These are phyloP conservation scores for Pseudotulostoma volvatum DNA, from an alignment of 495 filamentous ascomycete genomes.

Conservation along the genomic window DNA sequence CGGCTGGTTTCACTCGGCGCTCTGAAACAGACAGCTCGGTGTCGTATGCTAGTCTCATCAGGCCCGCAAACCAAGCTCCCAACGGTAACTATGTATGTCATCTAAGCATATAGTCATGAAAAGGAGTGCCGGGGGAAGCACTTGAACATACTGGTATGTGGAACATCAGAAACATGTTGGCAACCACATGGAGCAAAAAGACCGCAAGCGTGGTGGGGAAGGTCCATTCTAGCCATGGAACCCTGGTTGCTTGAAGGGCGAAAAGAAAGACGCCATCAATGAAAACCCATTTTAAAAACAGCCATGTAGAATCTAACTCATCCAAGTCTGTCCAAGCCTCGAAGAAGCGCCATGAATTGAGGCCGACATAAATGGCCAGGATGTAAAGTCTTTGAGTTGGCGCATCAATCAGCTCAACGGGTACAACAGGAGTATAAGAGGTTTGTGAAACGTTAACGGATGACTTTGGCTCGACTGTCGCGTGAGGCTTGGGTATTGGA, in stretches of 20 bases:
- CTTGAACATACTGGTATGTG: constrained; percentile 50
- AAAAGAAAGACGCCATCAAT: constrained; percentile 76
- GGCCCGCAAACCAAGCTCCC: constrained; percentile 45
- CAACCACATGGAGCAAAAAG: constrained; percentile 49
- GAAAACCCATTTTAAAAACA: constrained; percentile 83
- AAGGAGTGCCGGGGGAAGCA: not conserved
- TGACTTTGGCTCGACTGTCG: constrained; percentile 13
- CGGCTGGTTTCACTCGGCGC: constrained; percentile 67
- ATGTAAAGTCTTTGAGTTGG: constrained; percentile 80
- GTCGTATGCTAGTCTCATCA: constrained; percentile 67
- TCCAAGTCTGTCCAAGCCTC: constrained; percentile 68
- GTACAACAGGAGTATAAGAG: constrained; percentile 44
- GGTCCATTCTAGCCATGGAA: constrained; percentile 91
- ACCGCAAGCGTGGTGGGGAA: constrained; percentile 47
- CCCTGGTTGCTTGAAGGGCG: constrained; percentile 62
- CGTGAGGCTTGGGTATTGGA: constrained; percentile 15
- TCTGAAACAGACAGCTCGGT: constrained; percentile 82
- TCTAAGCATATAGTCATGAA: constrained; percentile 15
- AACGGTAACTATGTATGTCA: constrained; percentile 43
- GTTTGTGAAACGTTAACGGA: constrained; percentile 6
- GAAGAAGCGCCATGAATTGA: constrained; percentile 68
- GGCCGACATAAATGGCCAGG: constrained; percentile 49
- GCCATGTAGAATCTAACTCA: constrained; percentile 62
- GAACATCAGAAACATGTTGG: constrained; percentile 82
- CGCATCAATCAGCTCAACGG: constrained; percentile 59